Conservation (phyloP, 148 eudicot genomes). For the Rhododendron henanense region DNA sequence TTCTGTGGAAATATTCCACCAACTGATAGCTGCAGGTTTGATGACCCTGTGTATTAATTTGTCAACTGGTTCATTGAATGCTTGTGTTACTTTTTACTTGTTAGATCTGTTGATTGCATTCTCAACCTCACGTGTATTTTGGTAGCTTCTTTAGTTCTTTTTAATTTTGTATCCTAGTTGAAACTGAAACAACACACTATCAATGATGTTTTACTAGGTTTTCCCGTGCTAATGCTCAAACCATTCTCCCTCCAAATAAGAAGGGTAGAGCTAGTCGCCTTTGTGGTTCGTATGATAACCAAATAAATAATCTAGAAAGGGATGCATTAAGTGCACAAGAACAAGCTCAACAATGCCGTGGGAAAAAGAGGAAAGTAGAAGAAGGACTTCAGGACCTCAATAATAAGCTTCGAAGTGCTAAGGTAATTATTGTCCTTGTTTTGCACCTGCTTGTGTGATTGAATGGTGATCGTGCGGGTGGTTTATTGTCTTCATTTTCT, state of each 20-base stretch:
- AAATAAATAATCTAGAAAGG: conserved; percentile 56
- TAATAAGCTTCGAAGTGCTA: conserved; percentile 33
- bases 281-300: conserved; percentile 76
- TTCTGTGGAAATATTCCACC: neutral
- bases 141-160: neutral
- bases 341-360: conserved; percentile 38
- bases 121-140: neutral
- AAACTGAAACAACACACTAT: neutral
- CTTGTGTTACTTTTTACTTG: neutral
- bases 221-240: conserved; percentile 78
- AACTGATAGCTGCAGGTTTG: neutral
- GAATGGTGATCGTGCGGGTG: neutral
- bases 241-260: conserved; percentile 80
- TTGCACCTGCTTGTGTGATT: neutral
- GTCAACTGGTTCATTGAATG: neutral
- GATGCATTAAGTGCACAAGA: conserved; percentile 38
- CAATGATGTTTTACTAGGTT: conserved; percentile 48
- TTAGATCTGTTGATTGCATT: neutral
- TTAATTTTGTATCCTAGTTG: neutral
- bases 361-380: conserved; percentile 55
- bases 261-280: conserved; percentile 56
- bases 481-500: neutral
- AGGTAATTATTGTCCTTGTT: conserved; percentile 40
- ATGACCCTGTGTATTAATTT: neutral
- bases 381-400: conserved; percentile 33